phyloP scores from a whole-genome alignment of 768 basidiomycete genomes.

The Trichaptum fuscoviolaceum region DNA sequence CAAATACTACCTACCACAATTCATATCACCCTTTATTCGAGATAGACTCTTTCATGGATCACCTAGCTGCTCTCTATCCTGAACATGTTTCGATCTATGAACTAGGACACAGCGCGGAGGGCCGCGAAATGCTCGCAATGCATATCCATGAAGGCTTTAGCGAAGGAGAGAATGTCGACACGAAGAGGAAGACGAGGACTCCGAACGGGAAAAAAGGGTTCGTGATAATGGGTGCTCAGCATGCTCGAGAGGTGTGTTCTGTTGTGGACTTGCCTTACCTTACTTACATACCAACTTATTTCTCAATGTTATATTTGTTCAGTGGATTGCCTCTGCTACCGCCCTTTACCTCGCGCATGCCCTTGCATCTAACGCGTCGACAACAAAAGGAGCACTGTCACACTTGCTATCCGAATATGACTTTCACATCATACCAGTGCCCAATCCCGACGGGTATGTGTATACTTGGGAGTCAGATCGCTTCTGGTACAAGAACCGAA shows the following conservation, averaged over 20 bases:
- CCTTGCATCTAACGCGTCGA: constrained; percentile 46
- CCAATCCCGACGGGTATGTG: constrained; percentile 70
- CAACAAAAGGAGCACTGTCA: constrained; percentile 32
- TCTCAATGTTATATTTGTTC: constrained; percentile 5
- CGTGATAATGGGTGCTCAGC: constrained; percentile 67
- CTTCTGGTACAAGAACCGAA: constrained; percentile 75
- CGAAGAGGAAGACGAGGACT: constrained; percentile 17
- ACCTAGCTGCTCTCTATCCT: constrained; percentile 43
- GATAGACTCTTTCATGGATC: constrained; percentile 45
- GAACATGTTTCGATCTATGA: constrained; percentile 38
- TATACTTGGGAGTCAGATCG: constrained; percentile 70
- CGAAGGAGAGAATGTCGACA: constrained; percentile 11
- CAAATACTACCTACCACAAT: constrained; percentile 28
- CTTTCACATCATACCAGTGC: constrained; percentile 62
- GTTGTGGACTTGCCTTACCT: constrained; percentile 6
- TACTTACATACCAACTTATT: constrained; percentile 2
- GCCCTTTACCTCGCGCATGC: constrained; percentile 70
- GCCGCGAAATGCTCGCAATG: constrained; percentile 52
- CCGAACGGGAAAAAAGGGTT: constrained; percentile 44
- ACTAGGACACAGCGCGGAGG: constrained; percentile 55
- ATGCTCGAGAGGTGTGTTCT: constrained; percentile 61
- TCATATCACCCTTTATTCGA: constrained; percentile 54
- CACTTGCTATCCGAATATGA: constrained; percentile 31
- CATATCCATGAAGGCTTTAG: constrained; percentile 35
- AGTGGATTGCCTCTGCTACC: constrained; percentile 82